These are phyloP conservation scores for Pseudogymnoascus sp. DNA, from an alignment of 2,329 filamentous ascomycete species.

Conservation along the genomic window DNA sequence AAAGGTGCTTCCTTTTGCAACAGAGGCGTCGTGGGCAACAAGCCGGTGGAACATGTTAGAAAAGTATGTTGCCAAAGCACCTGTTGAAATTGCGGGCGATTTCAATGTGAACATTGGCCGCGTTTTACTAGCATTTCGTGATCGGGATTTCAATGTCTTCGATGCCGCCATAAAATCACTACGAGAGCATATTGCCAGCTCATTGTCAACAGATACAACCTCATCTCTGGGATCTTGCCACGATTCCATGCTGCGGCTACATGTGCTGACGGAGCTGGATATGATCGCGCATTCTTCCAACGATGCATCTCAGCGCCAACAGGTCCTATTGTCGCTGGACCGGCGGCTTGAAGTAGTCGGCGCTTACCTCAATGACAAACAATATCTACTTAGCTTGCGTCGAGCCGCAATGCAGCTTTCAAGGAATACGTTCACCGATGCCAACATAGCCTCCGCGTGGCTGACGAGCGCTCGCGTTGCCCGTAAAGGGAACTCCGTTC, in stretches of 20 bases:
- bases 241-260: slow-evolving; percentile 75
- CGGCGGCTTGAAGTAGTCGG: slow-evolving; percentile 83
- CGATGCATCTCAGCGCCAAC: slow-evolving; percentile 34
- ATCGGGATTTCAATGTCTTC: slow-evolving; percentile 46
- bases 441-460: slow-evolving; percentile 79
- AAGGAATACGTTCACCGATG: slow-evolving; percentile 58
- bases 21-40: slow-evolving; percentile 88
- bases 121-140: slow-evolving; percentile 54
- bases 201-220: slow-evolving; percentile 69
- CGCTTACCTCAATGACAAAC: slow-evolving; percentile 85
- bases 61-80: slow-evolving; percentile 53
- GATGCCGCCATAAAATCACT: slow-evolving; percentile 53
- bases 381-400: slow-evolving; percentile 80
- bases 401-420: slow-evolving; percentile 80
- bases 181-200: slow-evolving; percentile 62
- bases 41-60: slow-evolving; percentile 71
- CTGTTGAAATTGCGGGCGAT: slow-evolving; percentile 43
- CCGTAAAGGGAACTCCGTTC: slow-evolving; percentile 73
- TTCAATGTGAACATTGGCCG: slow-evolving; percentile 79
- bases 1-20: slow-evolving; percentile 71
- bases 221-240: slow-evolving; percentile 78
- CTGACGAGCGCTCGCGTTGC: slow-evolving; percentile 77
- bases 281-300: slow-evolving; percentile 52
- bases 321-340: slow-evolving; percentile 51
- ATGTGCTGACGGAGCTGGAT: slow-evolving; percentile 82